Percentiles rank a stretch among this genome's conserved stretches.
Conservation (phyloP, 805 yeast species). For the Komagataella ulmi region DNA sequence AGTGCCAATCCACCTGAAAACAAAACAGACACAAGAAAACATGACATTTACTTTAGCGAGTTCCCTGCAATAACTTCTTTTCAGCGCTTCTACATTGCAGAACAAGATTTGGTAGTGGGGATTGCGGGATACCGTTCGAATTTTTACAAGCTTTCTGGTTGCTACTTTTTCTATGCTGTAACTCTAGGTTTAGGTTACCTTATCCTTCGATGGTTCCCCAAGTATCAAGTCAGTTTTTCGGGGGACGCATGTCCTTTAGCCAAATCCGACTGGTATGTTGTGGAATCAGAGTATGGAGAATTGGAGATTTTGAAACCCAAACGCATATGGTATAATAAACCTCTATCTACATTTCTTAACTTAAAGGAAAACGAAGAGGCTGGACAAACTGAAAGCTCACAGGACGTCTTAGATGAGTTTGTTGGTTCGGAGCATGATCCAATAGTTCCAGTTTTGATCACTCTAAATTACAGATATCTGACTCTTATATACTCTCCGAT, state of each 20-base stretch:
- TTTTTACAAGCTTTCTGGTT: slow-evolving; percentile 27
- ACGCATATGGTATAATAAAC: slow-evolving; percentile 52
- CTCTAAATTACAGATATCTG: slow-evolving; percentile 74
- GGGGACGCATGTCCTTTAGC: slow-evolving; percentile 63
- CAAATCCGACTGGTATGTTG: slow-evolving; percentile 80
- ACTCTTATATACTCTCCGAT: slow-evolving; percentile 74
- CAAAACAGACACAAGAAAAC: slow-evolving; percentile 11
- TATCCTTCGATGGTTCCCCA: slow-evolving; percentile 76
- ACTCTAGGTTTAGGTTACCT: slow-evolving; percentile 69
- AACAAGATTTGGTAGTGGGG: slow-evolving; percentile 89
- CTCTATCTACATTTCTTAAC: slow-evolving; percentile 55
- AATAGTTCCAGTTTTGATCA: slow-evolving; percentile 52
- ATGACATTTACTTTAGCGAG: slow-evolving; percentile 29
- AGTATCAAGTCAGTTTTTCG: slow-evolving; percentile 49
- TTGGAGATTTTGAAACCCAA: slow-evolving; percentile 44
- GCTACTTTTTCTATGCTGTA: slow-evolving; percentile 36
- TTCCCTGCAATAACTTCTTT: slow-evolving; percentile 28
- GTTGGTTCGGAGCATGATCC: slow-evolving; percentile 37
- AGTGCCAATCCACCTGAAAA: slow-evolving; percentile 2
- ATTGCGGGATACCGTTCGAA: slow-evolving; percentile 78
- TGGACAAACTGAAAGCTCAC: slow-evolving; percentile 5
- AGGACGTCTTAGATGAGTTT: background rate
- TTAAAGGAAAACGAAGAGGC: slow-evolving; percentile 8
- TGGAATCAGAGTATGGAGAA: slow-evolving; percentile 91
- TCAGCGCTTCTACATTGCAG: slow-evolving; percentile 87